Evolutionary conservation across 148 eudicot genomes (phyloP).

Genomic region (Arbutus unedo): DNA sequence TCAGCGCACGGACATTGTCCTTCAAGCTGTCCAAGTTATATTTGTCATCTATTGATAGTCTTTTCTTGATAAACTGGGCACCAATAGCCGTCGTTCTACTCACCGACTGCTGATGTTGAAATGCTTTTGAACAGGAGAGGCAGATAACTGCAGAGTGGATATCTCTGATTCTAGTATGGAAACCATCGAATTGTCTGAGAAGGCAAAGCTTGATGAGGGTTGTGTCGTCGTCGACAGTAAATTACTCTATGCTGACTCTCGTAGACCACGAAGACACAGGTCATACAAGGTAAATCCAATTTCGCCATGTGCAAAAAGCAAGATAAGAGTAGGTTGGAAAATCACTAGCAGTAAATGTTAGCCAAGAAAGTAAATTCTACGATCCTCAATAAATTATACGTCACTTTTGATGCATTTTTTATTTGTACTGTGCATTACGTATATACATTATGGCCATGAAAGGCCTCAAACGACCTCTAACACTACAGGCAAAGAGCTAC

Average conservation of each 20-base stretch:
- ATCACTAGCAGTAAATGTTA: not conserved
- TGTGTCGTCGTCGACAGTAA: constrained; percentile 22
- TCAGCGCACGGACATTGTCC: no score
- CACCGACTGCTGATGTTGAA: constrained; percentile 15
- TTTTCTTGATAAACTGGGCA: no score
- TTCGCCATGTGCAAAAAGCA: not conserved
- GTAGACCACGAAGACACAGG: constrained; percentile 28
- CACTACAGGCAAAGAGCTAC: no score
- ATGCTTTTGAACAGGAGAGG: constrained; percentile 21
- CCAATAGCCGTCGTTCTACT: no score
- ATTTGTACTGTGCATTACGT: not conserved
- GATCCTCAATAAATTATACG: not conserved
- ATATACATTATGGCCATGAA: no score
- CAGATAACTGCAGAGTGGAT: constrained; percentile 17
- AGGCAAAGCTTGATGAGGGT: constrained; percentile 25
- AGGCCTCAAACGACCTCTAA: no score
- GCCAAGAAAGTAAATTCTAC: not conserved
- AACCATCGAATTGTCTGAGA: constrained; percentile 33
- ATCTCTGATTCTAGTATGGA: constrained; percentile 30
- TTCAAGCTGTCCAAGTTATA: no score
- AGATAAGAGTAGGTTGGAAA: not conserved
- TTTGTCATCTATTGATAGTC: no score
- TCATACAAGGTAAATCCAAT: constrained; percentile 44
- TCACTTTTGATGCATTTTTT: not conserved
- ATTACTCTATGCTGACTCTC: constrained; percentile 14